Percentiles rank a stretch among this genome's conserved stretches.
These are phyloP conservation scores for Panicum virgatum DNA, from an alignment of 202 grass and related monocot genomes.

Conservation along the genomic window DNA sequence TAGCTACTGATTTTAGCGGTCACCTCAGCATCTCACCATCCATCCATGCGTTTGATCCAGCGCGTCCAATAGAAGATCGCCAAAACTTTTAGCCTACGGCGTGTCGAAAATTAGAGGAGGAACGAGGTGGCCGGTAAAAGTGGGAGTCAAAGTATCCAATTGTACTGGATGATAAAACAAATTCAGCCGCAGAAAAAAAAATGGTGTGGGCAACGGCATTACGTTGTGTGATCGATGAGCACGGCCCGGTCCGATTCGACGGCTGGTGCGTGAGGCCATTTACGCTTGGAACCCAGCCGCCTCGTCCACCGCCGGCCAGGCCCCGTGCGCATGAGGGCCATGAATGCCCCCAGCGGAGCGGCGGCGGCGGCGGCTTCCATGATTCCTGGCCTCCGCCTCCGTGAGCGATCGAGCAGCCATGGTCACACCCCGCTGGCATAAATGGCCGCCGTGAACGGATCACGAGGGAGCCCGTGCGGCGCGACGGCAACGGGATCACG, in stretches of 20 bases:
- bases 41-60: background rate
- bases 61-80: background rate
- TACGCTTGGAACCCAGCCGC: conserved; percentile 11
- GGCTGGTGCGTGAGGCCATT: conserved; percentile 34
- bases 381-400: background rate
- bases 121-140: conserved; percentile 16
- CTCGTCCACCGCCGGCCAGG: background rate
- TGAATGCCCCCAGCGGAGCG: conserved; percentile 35
- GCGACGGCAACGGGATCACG: conserved; percentile 39
- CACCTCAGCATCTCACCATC: background rate
- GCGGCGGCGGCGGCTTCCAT: background rate
- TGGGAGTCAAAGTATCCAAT: background rate
- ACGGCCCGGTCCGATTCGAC: background rate
- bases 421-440: background rate
- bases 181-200: background rate
- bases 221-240: background rate
- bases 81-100: background rate
- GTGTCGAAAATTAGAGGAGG: background rate
- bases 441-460: conserved; percentile 38
- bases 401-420: background rate
- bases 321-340: conserved; percentile 29
- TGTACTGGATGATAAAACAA: background rate
- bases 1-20: background rate
- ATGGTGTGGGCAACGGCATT: too few species aligned
- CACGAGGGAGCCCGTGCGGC: conserved; percentile 34